Evolutionary conservation across 257 asterid genomes (phyloP).

Genomic region (Solanum boliviense): DNA sequence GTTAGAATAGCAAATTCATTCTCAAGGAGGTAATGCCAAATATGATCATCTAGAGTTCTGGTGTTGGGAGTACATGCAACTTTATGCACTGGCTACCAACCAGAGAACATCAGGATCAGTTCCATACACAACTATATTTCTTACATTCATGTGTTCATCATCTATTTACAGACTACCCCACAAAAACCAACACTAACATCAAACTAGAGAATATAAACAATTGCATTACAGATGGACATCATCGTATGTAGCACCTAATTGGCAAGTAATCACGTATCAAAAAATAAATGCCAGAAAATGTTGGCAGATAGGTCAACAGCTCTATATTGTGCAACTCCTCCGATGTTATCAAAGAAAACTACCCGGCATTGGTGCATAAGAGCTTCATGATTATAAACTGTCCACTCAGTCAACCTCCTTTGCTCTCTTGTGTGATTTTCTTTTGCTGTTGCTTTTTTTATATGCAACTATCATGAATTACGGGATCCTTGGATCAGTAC

Average conservation of each 20-base stretch:
- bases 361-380: background rate
- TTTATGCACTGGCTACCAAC: background rate
- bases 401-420: slow-evolving; percentile 39
- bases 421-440: slow-evolving; percentile 43
- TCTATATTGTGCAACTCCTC: background rate
- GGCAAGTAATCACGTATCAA: background rate
- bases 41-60: background rate
- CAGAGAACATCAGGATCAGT: background rate
- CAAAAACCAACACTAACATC: background rate
- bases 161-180: background rate
- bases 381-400: background rate
- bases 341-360: background rate
- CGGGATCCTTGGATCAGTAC: slow-evolving; percentile 56
- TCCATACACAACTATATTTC: background rate
- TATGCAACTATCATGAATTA: slow-evolving; percentile 39
- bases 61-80: background rate
- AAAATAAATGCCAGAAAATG: background rate
- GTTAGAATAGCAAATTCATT: background rate
- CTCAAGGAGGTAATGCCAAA: background rate
- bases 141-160: background rate
- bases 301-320: background rate
- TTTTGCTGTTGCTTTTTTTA: slow-evolving; percentile 16
- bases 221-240: background rate
- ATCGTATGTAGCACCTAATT: background rate
- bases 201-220: background rate